Evolutionary conservation across 1,284 basidiomycete species (phyloP).

Genomic region (Apiotrichum brassicae): DNA sequence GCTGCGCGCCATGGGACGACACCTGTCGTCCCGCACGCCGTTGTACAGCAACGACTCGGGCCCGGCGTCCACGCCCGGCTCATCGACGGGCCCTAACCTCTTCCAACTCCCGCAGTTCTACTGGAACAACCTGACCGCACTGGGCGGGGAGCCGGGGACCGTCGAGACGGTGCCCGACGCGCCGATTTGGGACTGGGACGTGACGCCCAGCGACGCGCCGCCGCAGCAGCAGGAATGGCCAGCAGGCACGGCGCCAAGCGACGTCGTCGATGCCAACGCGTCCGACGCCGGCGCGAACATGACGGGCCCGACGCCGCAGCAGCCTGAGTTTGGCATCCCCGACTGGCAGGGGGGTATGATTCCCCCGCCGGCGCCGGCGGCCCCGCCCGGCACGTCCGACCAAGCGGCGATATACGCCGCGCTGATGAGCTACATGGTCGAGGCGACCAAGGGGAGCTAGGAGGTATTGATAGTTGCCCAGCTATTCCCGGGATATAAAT

Average conservation of each 20-base stretch:
- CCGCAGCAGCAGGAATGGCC: too few species aligned
- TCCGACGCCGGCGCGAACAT: too few species aligned
- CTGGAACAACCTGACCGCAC: conserved; percentile 31
- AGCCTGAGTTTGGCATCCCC: too few species aligned
- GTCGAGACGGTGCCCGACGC: not conserved
- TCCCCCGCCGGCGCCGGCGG: not conserved
- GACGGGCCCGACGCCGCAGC: too few species aligned
- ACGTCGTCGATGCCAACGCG: too few species aligned
- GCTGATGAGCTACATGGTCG: conserved; percentile 27
- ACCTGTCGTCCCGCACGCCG: conserved; percentile 4
- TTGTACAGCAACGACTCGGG: not conserved
- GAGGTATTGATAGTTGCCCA: not conserved
- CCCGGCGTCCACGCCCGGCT: not conserved
- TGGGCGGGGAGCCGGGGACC: not conserved
- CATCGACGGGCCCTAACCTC: conserved; percentile 8
- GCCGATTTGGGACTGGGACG: conserved; percentile 8
- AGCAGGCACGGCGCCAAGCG: too few species aligned
- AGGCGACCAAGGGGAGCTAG: conserved; percentile 16
- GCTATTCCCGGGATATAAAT: too few species aligned
- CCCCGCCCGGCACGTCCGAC: conserved; percentile 1
- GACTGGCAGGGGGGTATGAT: not conserved
- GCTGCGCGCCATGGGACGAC: conserved; percentile 20
- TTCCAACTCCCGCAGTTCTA: conserved; percentile 36
- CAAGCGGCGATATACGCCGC: conserved; percentile 25
- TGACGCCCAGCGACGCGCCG: too few species aligned